Percentiles rank a stretch among this genome's conserved stretches.
These are phyloP conservation scores for Coemansia umbellata DNA, from an alignment of 192 early-diverging fungal species.

Conservation along the genomic window DNA sequence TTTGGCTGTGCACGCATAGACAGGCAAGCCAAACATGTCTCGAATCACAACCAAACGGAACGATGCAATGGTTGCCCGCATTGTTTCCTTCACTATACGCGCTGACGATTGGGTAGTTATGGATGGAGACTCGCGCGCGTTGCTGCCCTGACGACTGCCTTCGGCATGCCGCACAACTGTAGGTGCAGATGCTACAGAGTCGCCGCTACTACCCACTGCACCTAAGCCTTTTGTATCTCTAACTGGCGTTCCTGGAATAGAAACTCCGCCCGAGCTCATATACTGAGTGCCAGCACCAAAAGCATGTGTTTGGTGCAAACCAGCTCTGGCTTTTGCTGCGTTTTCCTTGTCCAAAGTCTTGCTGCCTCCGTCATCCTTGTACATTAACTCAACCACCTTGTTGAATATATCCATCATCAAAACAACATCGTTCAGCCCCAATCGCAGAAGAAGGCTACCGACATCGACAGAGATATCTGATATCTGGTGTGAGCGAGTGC, in stretches of 20 bases:
- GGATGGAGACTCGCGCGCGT: background rate
- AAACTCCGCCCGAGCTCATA: background rate
- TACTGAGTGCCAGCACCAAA: background rate
- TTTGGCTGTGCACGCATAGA: constrained; percentile 81
- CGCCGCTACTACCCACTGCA: background rate
- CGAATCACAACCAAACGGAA: constrained; percentile 78
- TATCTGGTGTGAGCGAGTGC: constrained; percentile 44
- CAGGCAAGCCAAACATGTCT: constrained; percentile 90
- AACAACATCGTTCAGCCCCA: constrained; percentile 84
- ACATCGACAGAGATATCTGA: constrained; percentile 71
- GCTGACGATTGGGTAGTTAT: background rate
- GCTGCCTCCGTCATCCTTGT: constrained; percentile 5
- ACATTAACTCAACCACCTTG: constrained; percentile 61
- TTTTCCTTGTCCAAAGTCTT: too few relatives aligned
- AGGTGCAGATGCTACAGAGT: constrained; percentile 12
- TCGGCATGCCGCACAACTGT: background rate
- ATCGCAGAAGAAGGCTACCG: constrained; percentile 69
- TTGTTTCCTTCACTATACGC: constrained; percentile 42
- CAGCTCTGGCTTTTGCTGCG: background rate
- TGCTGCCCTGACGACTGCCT: background rate
- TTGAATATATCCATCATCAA: constrained; percentile 82
- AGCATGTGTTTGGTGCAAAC: background rate
- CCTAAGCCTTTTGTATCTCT: background rate
- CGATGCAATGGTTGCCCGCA: constrained; percentile 38
- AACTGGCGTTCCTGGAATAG: background rate